Conservation (phyloP, 2,329 filamentous ascomycete genomes). For the Fusarium dlaminii region DNA sequence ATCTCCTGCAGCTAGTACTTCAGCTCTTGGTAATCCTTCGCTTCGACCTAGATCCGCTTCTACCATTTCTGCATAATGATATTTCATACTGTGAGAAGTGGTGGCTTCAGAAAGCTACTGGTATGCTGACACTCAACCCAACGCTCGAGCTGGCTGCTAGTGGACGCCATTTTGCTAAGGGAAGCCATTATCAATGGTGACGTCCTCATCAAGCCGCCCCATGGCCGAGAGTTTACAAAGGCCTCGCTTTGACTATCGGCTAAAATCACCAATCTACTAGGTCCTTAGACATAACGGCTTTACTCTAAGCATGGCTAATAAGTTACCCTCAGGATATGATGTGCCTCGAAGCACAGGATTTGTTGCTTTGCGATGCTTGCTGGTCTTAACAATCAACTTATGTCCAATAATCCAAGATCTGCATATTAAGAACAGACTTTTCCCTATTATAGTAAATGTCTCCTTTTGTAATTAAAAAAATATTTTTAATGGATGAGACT, state of each 20-base stretch:
- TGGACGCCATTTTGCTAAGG: neutral
- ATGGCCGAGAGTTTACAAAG: neutral
- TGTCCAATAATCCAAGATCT: neutral
- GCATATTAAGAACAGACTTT: neutral
- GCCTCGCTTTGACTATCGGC: neutral
- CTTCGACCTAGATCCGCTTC: neutral
- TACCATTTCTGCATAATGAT: neutral
- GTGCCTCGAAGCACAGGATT: neutral
- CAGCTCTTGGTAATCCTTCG: neutral
- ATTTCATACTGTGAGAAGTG: neutral
- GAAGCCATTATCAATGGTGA: neutral
- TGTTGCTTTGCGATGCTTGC: neutral
- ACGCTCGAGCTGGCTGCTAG: neutral
- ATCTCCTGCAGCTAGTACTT: accelerated
- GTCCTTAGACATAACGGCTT: accelerated
- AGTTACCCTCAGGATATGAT: accelerated
- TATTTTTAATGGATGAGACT: no score
- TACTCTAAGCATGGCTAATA: no score
- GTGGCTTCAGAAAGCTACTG: neutral
- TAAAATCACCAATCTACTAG: neutral
- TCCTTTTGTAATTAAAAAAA: accelerated
- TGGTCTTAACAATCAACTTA: neutral
- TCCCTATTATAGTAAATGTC: accelerated
- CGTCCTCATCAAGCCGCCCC: neutral
- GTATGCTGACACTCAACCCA: no score